Percentiles rank a stretch among this genome's conserved stretches.
Evolutionary conservation across 768 basidiomycete genomes (phyloP).

Genomic region (Sarcomyxa edulis): DNA sequence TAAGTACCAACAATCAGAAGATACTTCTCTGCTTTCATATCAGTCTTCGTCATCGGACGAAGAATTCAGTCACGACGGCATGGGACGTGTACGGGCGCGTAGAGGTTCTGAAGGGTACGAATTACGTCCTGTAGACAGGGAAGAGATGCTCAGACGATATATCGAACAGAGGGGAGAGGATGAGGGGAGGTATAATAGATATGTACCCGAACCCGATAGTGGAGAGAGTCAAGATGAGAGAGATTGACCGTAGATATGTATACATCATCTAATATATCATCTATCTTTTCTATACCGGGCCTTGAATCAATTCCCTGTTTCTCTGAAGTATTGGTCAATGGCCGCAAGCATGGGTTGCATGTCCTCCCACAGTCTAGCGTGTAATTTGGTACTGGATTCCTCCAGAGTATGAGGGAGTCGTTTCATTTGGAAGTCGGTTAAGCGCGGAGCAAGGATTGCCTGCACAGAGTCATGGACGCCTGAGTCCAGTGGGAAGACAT

Average conservation of each 20-base stretch:
- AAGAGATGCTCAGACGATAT: constrained; percentile 58
- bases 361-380: no score
- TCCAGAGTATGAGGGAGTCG: no score
- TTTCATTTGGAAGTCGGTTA: no score
- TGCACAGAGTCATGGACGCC: no score
- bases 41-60: constrained; percentile 23
- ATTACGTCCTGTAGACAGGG: constrained; percentile 54
- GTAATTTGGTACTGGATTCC: no score
- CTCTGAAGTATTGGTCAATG: no score
- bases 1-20: constrained; percentile 27
- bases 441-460: no score
- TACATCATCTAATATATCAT: constrained; percentile 4
- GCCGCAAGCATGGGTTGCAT: no score
- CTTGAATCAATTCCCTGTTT: no score
- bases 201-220: constrained; percentile 52
- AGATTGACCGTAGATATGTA: constrained; percentile 17
- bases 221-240: constrained; percentile 45
- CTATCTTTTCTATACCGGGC: background rate
- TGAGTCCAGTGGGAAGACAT: no score
- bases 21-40: constrained; percentile 25
- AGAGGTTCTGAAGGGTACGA: constrained; percentile 84
- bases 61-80: constrained; percentile 14
- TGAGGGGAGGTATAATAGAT: constrained; percentile 59
- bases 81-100: constrained; percentile 33
- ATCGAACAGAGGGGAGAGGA: constrained; percentile 48